phyloP scores from a whole-genome alignment of 352 stramenopile species.

The Aphanomyces cochlioides region DNA sequence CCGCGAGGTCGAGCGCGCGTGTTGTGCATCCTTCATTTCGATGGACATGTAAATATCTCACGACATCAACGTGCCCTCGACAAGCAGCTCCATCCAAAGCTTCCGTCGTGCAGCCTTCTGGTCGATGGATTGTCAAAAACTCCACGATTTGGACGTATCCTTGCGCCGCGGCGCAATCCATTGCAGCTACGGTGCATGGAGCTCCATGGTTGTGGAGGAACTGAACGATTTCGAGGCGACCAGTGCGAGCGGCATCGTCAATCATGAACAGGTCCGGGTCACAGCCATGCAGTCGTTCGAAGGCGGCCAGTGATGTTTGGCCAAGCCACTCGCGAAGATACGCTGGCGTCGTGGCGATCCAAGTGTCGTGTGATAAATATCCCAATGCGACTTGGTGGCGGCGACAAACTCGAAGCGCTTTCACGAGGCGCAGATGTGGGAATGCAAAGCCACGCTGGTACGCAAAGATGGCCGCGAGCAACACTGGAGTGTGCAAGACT shows the following conservation, averaged over 20 bases:
- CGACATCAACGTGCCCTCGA: not conserved
- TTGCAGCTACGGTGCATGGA: not conserved
- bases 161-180: not conserved
- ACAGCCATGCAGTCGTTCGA: not conserved
- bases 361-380: not conserved
- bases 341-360: not conserved
- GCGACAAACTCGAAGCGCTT: not conserved
- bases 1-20: conserved; percentile 11
- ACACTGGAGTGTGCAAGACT: not conserved
- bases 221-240: not conserved
- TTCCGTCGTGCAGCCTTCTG: conserved; percentile 17
- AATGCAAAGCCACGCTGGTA: not conserved
- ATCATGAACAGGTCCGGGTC: not conserved
- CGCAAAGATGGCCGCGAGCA: not conserved
- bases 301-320: not conserved
- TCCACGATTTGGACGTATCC: not conserved
- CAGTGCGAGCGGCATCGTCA: not conserved
- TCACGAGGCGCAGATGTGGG: not conserved
- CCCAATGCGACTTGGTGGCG: too few relatives aligned
- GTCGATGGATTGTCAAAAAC: not conserved
- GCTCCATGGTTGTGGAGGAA: not conserved
- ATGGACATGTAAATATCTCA: not conserved
- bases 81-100: not conserved
- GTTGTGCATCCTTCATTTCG: not conserved
- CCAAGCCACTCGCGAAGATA: not conserved